Evolutionary conservation across 2,329 filamentous ascomycete species (phyloP), one percentile per base, ranked within the genome.

Genomic region (Ophiostoma perfectum): DNA sequence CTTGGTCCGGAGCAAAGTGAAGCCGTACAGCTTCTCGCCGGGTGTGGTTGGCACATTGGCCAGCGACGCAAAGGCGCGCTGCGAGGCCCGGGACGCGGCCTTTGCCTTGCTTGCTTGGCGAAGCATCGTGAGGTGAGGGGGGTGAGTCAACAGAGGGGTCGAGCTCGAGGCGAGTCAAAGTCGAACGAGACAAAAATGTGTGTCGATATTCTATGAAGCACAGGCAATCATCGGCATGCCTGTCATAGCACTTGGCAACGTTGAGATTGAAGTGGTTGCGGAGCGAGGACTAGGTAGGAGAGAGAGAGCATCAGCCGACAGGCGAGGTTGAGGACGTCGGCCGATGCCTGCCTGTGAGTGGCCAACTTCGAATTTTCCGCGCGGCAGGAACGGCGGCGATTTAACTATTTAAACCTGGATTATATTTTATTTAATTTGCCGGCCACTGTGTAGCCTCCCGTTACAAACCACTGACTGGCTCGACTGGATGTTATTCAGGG

Each of bases 21-120:
- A 99, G 75, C 95, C 95, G 78, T 98, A 91, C 55, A 98, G 85
- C 79, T 91, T 90, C 76, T 94, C 89, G 75, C 95, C 95, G 1
- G 90, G 85, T 71, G 87, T 88, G 2, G 60, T 66, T 5, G 93
- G 93, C 73, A 90, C 90, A 74, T 86, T 86, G 67, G 88, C 85
- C 72, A 95, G 65, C 45, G 71, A 72, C 3, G 71, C 71, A 65
- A 72, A 70, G 7, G 66, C 64, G 11, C 69, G 69, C 65, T 65
- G 49, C 0, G 68, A 64, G 4, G 36, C 64, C 12, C 66, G 64
- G 16, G 69, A 60, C 4, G 16, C 67, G n/a, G 70, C 67, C 27
- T 58, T 60, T 39, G 68, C 68, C 58, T 42, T 68, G 12, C 27
- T 44, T 39, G 67, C 52, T 9, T 67, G 67, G 1, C 65, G 67